Percentiles rank a stretch among this genome's conserved stretches.
These are phyloP conservation scores for Liquidambar formosana DNA, from an alignment of 164 flowering plant genomes.

Conservation along the genomic window DNA sequence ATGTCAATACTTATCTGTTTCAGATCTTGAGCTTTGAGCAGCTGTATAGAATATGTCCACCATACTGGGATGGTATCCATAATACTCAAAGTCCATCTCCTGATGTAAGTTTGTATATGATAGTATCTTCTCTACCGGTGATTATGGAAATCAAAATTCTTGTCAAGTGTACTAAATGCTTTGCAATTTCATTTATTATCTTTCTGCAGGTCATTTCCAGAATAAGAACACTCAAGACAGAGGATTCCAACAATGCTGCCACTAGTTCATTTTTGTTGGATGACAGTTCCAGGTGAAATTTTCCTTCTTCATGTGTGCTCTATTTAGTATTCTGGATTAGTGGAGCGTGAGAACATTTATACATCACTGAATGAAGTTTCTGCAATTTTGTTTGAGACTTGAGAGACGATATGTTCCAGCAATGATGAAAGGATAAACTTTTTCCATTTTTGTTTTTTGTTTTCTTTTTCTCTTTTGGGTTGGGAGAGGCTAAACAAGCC, in stretches of 20 bases:
- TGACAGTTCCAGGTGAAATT: slow-evolving; percentile 59
- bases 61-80: slow-evolving; percentile 79
- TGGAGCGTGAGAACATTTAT: no score
- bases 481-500: no score
- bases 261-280: slow-evolving; percentile 66
- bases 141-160: neutral
- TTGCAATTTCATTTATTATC: neutral
- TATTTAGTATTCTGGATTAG: neutral
- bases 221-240: slow-evolving; percentile 72
- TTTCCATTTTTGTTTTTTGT: no score
- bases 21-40: slow-evolving; percentile 86
- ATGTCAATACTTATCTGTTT: slow-evolving; percentile 14
- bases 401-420: no score
- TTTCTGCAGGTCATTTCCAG: no score
- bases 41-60: slow-evolving; percentile 74
- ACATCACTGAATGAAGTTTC: no score
- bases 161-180: neutral
- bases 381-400: no score
- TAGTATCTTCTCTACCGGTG: neutral
- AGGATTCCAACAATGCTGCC: slow-evolving; percentile 57
- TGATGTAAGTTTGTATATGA: slow-evolving; percentile 42
- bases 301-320: neutral
- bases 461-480: no score
- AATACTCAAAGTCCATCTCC: slow-evolving; percentile 75
- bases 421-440: no score